phyloP scores from a whole-genome alignment of 352 stramenopile genomes.

The Lagenidium giganteum region DNA sequence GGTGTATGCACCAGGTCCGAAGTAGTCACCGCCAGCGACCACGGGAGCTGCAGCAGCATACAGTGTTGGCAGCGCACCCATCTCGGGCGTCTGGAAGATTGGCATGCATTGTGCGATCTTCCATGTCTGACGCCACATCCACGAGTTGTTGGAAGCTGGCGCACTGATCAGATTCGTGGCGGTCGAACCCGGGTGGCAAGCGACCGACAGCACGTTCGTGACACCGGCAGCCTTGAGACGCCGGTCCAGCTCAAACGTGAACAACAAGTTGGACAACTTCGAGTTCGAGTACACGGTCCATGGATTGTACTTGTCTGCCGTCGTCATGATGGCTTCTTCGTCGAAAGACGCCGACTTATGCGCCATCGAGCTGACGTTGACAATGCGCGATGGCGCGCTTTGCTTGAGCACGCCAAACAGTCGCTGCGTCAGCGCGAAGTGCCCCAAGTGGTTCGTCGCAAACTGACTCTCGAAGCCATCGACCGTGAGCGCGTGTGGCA shows the following conservation, averaged over 20 bases:
- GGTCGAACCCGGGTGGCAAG: slow-evolving; percentile 30
- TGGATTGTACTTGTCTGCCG: slow-evolving; percentile 27
- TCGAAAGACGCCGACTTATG: slow-evolving; percentile 30
- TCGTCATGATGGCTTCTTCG: slow-evolving; percentile 29
- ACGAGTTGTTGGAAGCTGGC: slow-evolving; percentile 16
- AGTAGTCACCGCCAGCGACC: slow-evolving; percentile 25
- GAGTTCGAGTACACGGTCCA: slow-evolving; percentile 34
- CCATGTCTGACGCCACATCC: slow-evolving; percentile 22
- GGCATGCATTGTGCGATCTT: slow-evolving; percentile 24
- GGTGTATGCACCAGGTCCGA: slow-evolving; percentile 22
- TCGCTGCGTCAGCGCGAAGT: slow-evolving; percentile 24
- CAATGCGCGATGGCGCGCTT: slow-evolving; percentile 19
- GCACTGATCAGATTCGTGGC: slow-evolving; percentile 29
- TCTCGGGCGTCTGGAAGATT: slow-evolving; percentile 32
- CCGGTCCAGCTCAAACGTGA: slow-evolving; percentile 36
- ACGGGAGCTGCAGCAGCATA: slow-evolving; percentile 28
- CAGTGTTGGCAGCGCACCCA: slow-evolving; percentile 34
- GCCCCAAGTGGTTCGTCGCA: slow-evolving; percentile 24
- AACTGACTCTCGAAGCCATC: slow-evolving; percentile 20
- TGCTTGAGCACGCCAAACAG: slow-evolving; percentile 21
- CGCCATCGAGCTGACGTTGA: slow-evolving; percentile 34
- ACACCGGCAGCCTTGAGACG: slow-evolving; percentile 19
- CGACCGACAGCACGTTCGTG: slow-evolving; percentile 14
- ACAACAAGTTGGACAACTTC: slow-evolving; percentile 51
- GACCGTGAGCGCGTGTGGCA: slow-evolving; percentile 8